Base-by-base conservation (phyloP, 805 yeast genomes). In the Yarrowia yakushimensis region DNA sequence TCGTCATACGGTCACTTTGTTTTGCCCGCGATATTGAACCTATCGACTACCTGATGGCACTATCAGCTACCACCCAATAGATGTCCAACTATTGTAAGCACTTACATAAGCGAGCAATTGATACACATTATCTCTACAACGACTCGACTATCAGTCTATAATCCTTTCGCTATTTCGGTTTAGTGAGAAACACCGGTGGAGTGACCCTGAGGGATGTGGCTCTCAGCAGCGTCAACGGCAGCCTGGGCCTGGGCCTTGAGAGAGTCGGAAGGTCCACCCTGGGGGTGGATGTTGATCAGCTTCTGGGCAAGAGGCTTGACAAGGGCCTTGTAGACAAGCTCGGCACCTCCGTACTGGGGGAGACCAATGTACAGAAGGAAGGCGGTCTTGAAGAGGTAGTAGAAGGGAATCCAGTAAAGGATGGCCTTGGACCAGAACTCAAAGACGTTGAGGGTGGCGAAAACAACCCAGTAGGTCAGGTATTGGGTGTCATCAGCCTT, bases 381-480 rank as follows among this genome's bases (percentile, higher is more conserved):
- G 59, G 90, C 69, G 60, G 97, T 89, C 84, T 94, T 94, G 80
- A 94, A 81, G 72, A 94, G 84, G 85, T 92, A 94, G 82, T 94
- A 94, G 74, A 94, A 91, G 71, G 99, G 99, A 68, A 94, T 77
- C 96, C 97, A 90, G 82, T 91, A 91, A 64, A 93, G 81, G 70
- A 94, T 87, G 36, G 97, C 87, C 71, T 85, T 84, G 62, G 97
- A 86, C 98, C 97, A 94, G 82, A 90, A 94, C 79, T 94, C 99
- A 70, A 90, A 73, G 60, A 94, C 92, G 74, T 86, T 90, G 78
- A 94, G 83, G 69, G 86, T 85, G 15, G 97, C 96, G 73, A 89
- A 94, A n/a, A 94, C 96, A 64, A 94, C 97, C 99, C 99, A 94
- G 81, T 94, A 94, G 13, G 97, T 89, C 54, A 94, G 82, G 73